Evolutionary conservation across 1,284 basidiomycete species (phyloP).

Genomic region (Malassezia vespertilionis): DNA sequence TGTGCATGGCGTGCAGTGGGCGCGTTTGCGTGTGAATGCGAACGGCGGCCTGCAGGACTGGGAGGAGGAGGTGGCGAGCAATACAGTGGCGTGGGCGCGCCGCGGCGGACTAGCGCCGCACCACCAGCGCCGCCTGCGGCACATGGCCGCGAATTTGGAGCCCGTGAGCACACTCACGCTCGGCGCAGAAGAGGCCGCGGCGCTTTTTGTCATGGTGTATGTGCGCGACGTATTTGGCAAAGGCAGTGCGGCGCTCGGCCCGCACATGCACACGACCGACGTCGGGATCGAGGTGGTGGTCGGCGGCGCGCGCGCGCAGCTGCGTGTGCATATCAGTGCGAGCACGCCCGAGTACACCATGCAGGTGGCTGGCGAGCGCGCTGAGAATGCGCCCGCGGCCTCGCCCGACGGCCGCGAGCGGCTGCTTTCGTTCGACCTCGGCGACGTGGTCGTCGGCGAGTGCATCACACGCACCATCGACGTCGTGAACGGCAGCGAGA

Average conservation of each 20-base stretch:
- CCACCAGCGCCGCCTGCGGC: slow-evolving; percentile 35
- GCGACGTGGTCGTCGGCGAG: slow-evolving; percentile 41
- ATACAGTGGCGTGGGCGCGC: slow-evolving; percentile 33
- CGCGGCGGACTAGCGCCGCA: slow-evolving; percentile 32
- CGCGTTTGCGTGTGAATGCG: slow-evolving; percentile 6
- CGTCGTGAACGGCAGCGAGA: slow-evolving; percentile 32
- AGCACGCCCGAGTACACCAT: slow-evolving; percentile 19
- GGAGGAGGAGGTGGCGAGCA: slow-evolving; percentile 28
- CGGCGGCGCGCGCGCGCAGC: slow-evolving; percentile 3
- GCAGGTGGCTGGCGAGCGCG: slow-evolving; percentile 17
- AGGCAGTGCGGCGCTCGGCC: not conserved
- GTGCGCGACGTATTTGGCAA: slow-evolving; percentile 11
- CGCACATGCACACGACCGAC: not conserved
- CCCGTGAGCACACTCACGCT: slow-evolving; percentile 29
- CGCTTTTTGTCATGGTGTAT: slow-evolving; percentile 31
- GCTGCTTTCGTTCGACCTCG: slow-evolving; percentile 35
- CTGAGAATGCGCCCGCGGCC: slow-evolving; percentile 18
- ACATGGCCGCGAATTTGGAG: slow-evolving; percentile 38
- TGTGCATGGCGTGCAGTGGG: slow-evolving; percentile 1
- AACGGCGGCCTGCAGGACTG: not conserved
- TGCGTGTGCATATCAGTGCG: slow-evolving; percentile 9
- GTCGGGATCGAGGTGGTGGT: not conserved
- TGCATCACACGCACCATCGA: slow-evolving; percentile 23
- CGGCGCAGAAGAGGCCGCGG: slow-evolving; percentile 22
- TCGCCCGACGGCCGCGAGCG: slow-evolving; percentile 9